These are phyloP conservation scores for Yamadazyma aaseri DNA, from an alignment of 1,139 yeast genomes.

Conservation along the genomic window DNA sequence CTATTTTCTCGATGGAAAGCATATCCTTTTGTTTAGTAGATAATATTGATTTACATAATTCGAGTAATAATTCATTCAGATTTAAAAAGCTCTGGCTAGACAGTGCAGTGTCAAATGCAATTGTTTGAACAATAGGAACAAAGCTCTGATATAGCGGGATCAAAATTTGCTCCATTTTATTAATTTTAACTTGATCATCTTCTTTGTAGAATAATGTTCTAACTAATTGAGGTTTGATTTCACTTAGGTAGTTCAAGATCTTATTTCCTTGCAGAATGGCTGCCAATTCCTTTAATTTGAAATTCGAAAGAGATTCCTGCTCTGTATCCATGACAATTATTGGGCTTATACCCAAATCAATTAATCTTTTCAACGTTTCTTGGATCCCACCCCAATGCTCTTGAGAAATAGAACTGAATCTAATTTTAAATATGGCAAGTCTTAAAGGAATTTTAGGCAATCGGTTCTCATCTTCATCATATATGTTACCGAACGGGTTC, in stretches of 20 bases:
- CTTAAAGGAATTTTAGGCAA: constrained; percentile 44
- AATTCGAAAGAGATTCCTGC: constrained; percentile 24
- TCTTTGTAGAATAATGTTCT: constrained; percentile 27
- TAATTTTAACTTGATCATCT: constrained; percentile 16
- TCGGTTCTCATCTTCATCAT: constrained; percentile 31
- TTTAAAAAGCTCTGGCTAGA: constrained; percentile 30
- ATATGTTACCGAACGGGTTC: constrained; percentile 34
- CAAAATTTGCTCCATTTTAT: constrained; percentile 33
- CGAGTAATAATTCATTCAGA: constrained; percentile 31
- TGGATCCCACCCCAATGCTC: constrained; percentile 43
- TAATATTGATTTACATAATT: constrained; percentile 28
- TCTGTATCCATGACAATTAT: constrained; percentile 37
- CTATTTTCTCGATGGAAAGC: constrained; percentile 73
- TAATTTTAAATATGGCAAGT: constrained; percentile 51
- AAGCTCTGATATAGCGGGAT: constrained; percentile 45
- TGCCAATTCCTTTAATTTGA: constrained; percentile 31
- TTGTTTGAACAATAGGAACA: constrained; percentile 64
- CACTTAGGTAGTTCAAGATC: constrained; percentile 26
- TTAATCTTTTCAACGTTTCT: constrained; percentile 48
- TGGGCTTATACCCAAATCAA: constrained; percentile 48
- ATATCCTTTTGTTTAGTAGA: constrained; percentile 22
- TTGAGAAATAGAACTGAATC: constrained; percentile 32
- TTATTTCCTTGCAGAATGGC: constrained; percentile 35
- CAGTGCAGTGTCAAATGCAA: constrained; percentile 43
- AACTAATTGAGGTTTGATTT: constrained; percentile 26